phyloP scores from a whole-genome alignment of 441 rosid genomes.

The Biscutella laevigata region DNA sequence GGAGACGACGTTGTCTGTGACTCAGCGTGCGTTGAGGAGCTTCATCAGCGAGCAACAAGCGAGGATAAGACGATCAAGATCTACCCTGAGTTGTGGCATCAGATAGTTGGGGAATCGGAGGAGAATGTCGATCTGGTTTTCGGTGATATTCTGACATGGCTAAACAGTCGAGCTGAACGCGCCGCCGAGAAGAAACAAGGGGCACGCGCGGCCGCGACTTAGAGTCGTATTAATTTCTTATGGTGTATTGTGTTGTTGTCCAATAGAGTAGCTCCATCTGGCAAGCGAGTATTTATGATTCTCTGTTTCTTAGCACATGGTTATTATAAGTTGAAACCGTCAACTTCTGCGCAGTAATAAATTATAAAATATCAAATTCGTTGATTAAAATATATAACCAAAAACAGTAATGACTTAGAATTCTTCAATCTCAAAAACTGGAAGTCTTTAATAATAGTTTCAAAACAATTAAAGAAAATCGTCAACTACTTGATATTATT shows the following conservation, averaged over 20 bases:
- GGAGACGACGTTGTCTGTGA: constrained; percentile 71
- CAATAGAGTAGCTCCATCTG: constrained; percentile 10
- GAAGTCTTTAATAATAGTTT: no score
- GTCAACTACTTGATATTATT: neutral
- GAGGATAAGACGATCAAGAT: constrained; percentile 65
- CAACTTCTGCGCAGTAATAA: neutral
- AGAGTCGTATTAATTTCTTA: constrained; percentile 1
- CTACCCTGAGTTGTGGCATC: constrained; percentile 81
- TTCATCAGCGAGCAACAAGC: constrained; percentile 56
- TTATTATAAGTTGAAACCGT: constrained; percentile 6
- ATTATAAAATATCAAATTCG: neutral
- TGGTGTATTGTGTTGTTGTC: neutral
- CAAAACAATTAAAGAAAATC: no score
- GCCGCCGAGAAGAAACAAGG: constrained; percentile 9
- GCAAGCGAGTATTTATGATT: constrained; percentile 8
- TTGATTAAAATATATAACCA: neutral
- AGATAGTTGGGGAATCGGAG: constrained; percentile 68
- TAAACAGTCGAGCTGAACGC: constrained; percentile 33
- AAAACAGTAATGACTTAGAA: no score
- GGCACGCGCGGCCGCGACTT: constrained; percentile 19
- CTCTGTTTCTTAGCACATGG: constrained; percentile 15
- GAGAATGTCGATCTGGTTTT: constrained; percentile 54
- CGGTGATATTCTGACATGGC: constrained; percentile 66
- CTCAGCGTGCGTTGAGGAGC: constrained; percentile 59
- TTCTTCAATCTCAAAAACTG: no score